phyloP scores from a whole-genome alignment of 805 yeast genomes.

The Ogataea sp. region DNA sequence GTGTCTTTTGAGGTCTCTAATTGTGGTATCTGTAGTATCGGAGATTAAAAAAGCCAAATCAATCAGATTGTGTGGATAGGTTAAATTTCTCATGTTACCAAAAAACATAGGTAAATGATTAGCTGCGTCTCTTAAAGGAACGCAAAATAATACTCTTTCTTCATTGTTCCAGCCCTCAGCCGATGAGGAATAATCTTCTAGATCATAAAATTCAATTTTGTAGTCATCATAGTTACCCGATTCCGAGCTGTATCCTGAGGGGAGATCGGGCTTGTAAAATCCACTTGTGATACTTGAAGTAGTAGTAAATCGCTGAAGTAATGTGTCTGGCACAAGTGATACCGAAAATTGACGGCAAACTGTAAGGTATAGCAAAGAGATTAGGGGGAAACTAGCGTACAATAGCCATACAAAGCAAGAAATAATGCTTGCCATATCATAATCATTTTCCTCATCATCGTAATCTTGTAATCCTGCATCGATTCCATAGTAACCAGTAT shows the following conservation, averaged over 20 bases:
- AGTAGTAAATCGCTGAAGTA: no score
- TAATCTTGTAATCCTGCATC: constrained; percentile 7
- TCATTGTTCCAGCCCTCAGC: constrained; percentile 71
- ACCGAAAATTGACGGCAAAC: constrained; percentile 3
- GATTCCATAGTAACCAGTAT: constrained; percentile 2
- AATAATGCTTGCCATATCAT: constrained; percentile 1
- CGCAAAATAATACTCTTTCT: constrained; percentile 77
- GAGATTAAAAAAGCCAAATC: constrained; percentile 81
- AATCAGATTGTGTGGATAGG: constrained; percentile 81
- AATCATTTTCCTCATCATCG: constrained; percentile 7
- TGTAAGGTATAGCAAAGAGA: constrained; percentile 7
- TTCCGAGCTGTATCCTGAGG: constrained; percentile 20
- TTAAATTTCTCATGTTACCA: constrained; percentile 65
- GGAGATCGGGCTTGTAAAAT: constrained; percentile 27
- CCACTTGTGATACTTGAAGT: constrained; percentile 2
- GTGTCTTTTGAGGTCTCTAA: constrained; percentile 53
- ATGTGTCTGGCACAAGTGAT: neutral
- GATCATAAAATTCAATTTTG: constrained; percentile 63
- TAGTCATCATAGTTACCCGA: constrained; percentile 19
- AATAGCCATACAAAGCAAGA: constrained; percentile 9
- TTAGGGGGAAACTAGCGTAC: constrained; percentile 13
- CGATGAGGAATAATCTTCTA: constrained; percentile 55
- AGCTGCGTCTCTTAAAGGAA: constrained; percentile 89
- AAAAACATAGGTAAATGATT: constrained; percentile 87
- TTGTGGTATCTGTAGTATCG: constrained; percentile 83